Evolutionary conservation across 768 basidiomycete species (phyloP).

Genomic region (Suillus subaureus): DNA sequence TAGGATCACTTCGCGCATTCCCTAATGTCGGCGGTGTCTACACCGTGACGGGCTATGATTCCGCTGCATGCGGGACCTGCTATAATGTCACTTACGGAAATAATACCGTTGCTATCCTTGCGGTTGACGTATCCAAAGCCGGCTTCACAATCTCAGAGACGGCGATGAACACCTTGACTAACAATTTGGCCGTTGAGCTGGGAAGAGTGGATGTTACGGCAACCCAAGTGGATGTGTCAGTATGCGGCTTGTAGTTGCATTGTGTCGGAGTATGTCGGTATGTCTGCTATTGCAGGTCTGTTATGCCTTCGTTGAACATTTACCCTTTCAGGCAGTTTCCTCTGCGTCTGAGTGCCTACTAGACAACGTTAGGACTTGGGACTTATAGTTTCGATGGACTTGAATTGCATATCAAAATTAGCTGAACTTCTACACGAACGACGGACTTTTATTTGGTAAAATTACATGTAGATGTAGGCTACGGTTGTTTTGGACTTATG

Average conservation of each 20-base stretch:
- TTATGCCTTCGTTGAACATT: not conserved
- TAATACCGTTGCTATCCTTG: constrained; percentile 51
- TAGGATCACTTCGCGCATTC: constrained; percentile 40
- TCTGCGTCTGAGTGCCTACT: not conserved
- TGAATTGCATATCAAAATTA: not conserved
- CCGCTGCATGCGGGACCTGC: constrained; percentile 31
- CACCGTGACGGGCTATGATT: constrained; percentile 26
- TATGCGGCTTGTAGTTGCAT: constrained; percentile 8
- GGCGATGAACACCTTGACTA: constrained; percentile 32
- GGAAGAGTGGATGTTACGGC: constrained; percentile 26
- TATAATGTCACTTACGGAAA: constrained; percentile 30
- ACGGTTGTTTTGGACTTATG: not conserved
- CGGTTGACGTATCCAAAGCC: constrained; percentile 49
- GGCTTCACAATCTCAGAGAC: constrained; percentile 41
- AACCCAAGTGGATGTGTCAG: constrained; percentile 1
- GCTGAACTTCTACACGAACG: not conserved
- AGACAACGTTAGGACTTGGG: not conserved
- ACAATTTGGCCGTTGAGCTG: constrained; percentile 4
- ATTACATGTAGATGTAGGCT: not conserved
- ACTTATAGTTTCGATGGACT: not conserved
- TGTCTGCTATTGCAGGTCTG: not conserved
- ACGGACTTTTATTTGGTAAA: not conserved
- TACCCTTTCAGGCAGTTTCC: not conserved
- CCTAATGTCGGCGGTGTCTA: constrained; percentile 37
- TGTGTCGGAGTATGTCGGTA: not conserved